These are phyloP conservation scores for Udeniomyces megalosporus DNA, from an alignment of 768 basidiomycete species.

Conservation along the genomic window DNA sequence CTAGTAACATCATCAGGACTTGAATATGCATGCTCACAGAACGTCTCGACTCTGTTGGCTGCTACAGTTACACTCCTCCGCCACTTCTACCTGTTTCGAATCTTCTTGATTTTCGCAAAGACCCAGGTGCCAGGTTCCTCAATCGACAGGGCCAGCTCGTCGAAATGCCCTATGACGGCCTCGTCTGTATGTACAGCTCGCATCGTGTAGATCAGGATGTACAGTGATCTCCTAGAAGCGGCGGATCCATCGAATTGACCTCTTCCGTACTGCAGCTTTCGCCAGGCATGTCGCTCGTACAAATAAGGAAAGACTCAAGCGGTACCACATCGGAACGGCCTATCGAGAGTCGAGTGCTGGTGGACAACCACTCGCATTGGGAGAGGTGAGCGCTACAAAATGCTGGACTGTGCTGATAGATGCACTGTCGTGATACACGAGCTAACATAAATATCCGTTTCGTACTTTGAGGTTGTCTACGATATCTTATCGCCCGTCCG, in stretches of 20 bases:
- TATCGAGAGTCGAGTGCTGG: slow-evolving; percentile 33
- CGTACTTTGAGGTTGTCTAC: slow-evolving; percentile 39
- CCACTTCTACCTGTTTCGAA: slow-evolving; percentile 50
- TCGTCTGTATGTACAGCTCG: slow-evolving; percentile 11
- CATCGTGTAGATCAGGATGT: no score
- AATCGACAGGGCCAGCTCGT: slow-evolving; percentile 68
- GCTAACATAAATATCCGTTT: no score
- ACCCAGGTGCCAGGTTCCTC: slow-evolving; percentile 57
- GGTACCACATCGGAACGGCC: slow-evolving; percentile 60
- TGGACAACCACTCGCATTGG: slow-evolving; percentile 17
- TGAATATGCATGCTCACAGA: no score
- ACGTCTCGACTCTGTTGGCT: background rate
- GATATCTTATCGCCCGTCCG: slow-evolving; percentile 59
- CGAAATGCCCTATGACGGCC: slow-evolving; percentile 47
- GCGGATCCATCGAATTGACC: no score
- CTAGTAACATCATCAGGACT: no score
- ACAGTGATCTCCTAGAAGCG: no score
- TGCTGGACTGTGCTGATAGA: no score
- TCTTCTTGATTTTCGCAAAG: slow-evolving; percentile 39
- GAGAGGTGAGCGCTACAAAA: background rate
- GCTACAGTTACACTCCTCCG: slow-evolving; percentile 51
- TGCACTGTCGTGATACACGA: no score
- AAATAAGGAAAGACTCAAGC: slow-evolving; percentile 48
- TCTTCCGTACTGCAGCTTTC: slow-evolving; percentile 6
- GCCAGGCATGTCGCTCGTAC: slow-evolving; percentile 12